These are phyloP conservation scores for Coniochaeta prunicola DNA, from an alignment of 2,329 filamentous ascomycete genomes.

Conservation along the genomic window DNA sequence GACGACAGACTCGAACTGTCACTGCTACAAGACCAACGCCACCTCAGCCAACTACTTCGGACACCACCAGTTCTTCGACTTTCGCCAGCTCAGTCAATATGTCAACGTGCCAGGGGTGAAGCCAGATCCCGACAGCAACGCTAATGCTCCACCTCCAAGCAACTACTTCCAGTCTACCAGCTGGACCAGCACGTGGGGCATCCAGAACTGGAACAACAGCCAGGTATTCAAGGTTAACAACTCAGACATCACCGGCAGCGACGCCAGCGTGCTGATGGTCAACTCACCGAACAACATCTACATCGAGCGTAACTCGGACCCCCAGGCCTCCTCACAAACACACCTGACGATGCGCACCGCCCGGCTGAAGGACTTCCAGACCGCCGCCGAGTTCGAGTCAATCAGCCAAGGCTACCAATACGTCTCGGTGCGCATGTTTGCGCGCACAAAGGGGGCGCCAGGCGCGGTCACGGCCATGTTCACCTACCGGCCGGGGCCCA, in stretches of 20 bases:
- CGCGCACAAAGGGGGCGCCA: slow-evolving; percentile 20
- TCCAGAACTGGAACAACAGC: slow-evolving; percentile 29
- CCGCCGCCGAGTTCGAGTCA: slow-evolving; percentile 21
- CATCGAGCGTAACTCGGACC: slow-evolving; percentile 27
- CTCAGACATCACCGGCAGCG: slow-evolving; percentile 13
- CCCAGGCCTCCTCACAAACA: slow-evolving; percentile 18
- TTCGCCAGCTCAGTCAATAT: slow-evolving; percentile 22
- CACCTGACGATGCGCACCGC: slow-evolving; percentile 15
- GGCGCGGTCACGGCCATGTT: slow-evolving; percentile 27
- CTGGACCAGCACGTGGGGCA: slow-evolving; percentile 23
- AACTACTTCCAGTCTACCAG: slow-evolving; percentile 21
- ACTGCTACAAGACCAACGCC: slow-evolving; percentile 29
- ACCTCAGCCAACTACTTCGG: slow-evolving; percentile 24
- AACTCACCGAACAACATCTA: slow-evolving; percentile 33
- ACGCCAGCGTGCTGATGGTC: slow-evolving; percentile 27
- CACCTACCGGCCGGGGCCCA: slow-evolving; percentile 20
- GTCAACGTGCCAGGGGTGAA: slow-evolving; percentile 21
- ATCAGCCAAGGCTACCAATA: slow-evolving; percentile 18
- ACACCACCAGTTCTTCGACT: slow-evolving; percentile 30
- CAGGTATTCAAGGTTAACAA: slow-evolving; percentile 12
- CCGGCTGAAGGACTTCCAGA: slow-evolving; percentile 14
- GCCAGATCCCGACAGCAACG: slow-evolving; percentile 18
- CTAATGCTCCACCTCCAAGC: slow-evolving; percentile 18
- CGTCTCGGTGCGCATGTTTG: slow-evolving; percentile 23
- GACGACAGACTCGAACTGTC: slow-evolving; percentile 21